Base-by-base conservation (phyloP, 2,329 filamentous ascomycete genomes). In the Aureobasidium leucospermi region DNA sequence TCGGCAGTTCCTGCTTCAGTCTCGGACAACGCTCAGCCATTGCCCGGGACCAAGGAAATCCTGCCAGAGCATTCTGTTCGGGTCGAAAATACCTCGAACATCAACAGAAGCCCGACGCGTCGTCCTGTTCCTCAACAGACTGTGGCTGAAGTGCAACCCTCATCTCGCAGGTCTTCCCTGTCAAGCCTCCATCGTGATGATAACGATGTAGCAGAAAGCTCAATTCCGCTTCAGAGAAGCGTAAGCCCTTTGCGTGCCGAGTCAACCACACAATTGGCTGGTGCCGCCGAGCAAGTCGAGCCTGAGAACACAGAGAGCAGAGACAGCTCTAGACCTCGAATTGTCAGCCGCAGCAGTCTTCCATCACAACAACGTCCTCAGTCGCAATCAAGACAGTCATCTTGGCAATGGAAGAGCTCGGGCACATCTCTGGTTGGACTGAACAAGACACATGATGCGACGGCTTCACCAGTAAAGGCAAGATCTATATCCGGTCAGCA, bases 291-390 rank as follows among this genome's bases (percentile, higher is more conserved):
- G 32, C 11, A 11, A 23, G 16, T 8, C 4, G 41, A 38, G 7
- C 41, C 41, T 11, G 41, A 36, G 9, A 46, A 45, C 1, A 38
- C n/a, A 28, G 45, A 47, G 15, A 32, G 23, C 4, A 47, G n/a
- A 41, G 34, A 39, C 9, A 34, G 23, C 3, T 32, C 55, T 38
- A 48, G 55, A 41, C 55, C 55, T 32, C 43, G 41, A 9, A 34
- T 58, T 6, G 36, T 58, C 19, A 43, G 58, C 15, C 46, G 58
- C 10, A 39, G 47, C 16, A 59, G 58, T 46, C 41, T 59, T 16
- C 58, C 58, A 16, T 59, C 58, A n/a, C 58, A 59, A 19, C 58
- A 59, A 45, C 47, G 58, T 29, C 57, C 57, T 3, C 28, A 31
- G 19, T 46, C 41, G 4, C 34, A 51, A 41, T 51, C 57, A 13